phyloP scores from a whole-genome alignment of 768 basidiomycete species.

The Xerocomellus amylosporus region DNA sequence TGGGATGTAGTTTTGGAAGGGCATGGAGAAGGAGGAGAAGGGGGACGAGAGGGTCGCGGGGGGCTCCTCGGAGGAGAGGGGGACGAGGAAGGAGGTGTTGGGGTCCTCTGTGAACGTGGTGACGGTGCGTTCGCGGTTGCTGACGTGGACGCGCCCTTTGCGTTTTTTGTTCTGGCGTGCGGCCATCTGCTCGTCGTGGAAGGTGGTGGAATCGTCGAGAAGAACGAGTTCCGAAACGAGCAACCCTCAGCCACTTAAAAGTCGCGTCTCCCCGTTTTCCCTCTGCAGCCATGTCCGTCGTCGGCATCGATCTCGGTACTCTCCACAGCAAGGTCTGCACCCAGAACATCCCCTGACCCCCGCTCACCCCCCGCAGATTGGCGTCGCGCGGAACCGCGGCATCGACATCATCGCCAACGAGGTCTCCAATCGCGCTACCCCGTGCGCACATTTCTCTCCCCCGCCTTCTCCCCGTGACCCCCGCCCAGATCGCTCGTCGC shows the following conservation, averaged over 20 bases:
- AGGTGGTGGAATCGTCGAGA: slow-evolving; percentile 28
- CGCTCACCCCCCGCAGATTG: slow-evolving; percentile 54
- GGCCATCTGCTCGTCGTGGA: slow-evolving; percentile 50
- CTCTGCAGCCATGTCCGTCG: slow-evolving; percentile 70
- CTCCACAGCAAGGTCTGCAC: slow-evolving; percentile 77
- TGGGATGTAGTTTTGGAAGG: slow-evolving; percentile 35
- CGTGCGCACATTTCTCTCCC: slow-evolving; percentile 53
- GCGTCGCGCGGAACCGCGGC: slow-evolving; percentile 91
- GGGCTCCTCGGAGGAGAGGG: slow-evolving; percentile 48
- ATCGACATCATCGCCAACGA: slow-evolving; percentile 99
- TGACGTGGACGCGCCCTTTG: slow-evolving; percentile 51
- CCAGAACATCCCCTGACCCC: too few relatives aligned
- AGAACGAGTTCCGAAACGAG: too few relatives aligned
- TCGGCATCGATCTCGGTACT: slow-evolving; percentile 92
- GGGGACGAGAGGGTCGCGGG: slow-evolving; percentile 39
- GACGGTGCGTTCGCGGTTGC: slow-evolving; percentile 64
- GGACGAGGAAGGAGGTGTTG: slow-evolving; percentile 49
- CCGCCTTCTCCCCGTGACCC: neutral
- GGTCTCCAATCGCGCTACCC: slow-evolving; percentile 94
- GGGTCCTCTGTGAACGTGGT: slow-evolving; percentile 63
- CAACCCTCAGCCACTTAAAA: slow-evolving; percentile 19
- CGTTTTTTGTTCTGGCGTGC: slow-evolving; percentile 64
- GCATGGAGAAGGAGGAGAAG: slow-evolving; percentile 41
- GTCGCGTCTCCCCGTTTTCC: neutral
- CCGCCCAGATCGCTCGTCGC: slow-evolving; percentile 80